Evolutionary conservation across 257 asterid species (phyloP), one percentile per base, ranked within the genome.

Genomic region (Fraxinus excelsior): DNA sequence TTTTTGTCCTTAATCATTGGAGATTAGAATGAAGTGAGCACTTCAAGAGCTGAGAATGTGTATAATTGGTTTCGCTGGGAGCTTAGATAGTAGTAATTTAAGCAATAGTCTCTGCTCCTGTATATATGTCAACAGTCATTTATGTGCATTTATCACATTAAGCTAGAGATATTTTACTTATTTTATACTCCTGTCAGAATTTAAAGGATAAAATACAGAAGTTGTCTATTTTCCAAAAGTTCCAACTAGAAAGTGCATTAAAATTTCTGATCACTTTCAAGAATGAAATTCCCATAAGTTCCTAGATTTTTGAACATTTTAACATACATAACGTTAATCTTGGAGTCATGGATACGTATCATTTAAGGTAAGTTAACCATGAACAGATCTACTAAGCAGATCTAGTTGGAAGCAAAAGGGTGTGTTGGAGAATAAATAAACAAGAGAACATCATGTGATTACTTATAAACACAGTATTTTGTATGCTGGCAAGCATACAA

Each of bases 11-110:
- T 12, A 21, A 31, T 79, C 21, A 10, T 26, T 62, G 35, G 35
- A 62, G 68, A 62, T 62, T 62, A 25, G 34, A 62, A 1, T 82
- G n/a, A 77, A 71, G 74, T 12, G 12, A 60, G 29, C 71, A 66
- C 79, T 35, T 68, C 11, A 10, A 31, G 67, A 28, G 51, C 18
- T 34, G 71, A 7, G 62, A 38, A 37, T 78, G 49, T 72, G 14
- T 16, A 14, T 32, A n/a, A 44, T 58, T 64, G 65, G 77, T 28
- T 75, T 82, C 23, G 2, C 37, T 44, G 19, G 67, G 80, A 67
- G 69, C 31, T 62, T 29, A 46, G 58, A 60, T 66, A 40, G 37
- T 70, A 6, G 19, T 34, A 42, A 28, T 21, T 25, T 29, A 1
- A 58, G 25, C 70, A 26, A 29, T n/a, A 58, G 68, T 21, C 66